phyloP scores from a whole-genome alignment of 257 asterid species.

The Cordia subcordata region DNA sequence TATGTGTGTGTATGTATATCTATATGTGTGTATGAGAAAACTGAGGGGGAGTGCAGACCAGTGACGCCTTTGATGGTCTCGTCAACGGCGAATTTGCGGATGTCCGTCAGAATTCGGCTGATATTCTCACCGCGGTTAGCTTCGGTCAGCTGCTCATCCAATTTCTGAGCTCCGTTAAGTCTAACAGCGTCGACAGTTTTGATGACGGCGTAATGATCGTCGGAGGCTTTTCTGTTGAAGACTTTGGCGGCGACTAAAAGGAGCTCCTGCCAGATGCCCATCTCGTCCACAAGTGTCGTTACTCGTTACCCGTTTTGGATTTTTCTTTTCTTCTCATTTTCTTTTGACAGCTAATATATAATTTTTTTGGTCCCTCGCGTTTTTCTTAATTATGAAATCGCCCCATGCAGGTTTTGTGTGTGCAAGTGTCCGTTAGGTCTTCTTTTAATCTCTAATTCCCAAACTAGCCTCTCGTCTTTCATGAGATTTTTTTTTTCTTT shows the following conservation, averaged over 20 bases:
- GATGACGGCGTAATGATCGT: constrained; percentile 8
- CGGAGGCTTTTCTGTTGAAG: constrained; percentile 11
- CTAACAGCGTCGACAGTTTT: constrained; percentile 11
- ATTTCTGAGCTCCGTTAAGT: constrained; percentile 14
- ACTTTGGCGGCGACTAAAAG: constrained; percentile 21
- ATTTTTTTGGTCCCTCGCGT: background rate
- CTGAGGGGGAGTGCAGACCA: too few relatives aligned
- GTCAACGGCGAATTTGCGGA: constrained; percentile 50
- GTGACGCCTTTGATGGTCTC: constrained; percentile 48
- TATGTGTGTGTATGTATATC: too few relatives aligned
- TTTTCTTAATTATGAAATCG: background rate
- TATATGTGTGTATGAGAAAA: too few relatives aligned
- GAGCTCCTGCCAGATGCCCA: constrained; percentile 29
- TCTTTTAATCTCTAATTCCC: too few relatives aligned
- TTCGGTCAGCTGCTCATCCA: constrained; percentile 25
- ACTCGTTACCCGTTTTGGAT: constrained; percentile 1
- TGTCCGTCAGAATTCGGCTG: constrained; percentile 24
- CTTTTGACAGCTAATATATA: background rate
- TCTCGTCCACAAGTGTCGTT: constrained; percentile 5
- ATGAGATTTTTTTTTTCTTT: too few relatives aligned
- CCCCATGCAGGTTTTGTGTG: background rate
- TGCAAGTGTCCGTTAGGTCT: too few relatives aligned
- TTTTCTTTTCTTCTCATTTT: too few relatives aligned
- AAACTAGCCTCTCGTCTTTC: too few relatives aligned
- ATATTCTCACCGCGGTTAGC: constrained; percentile 40